Evolutionary conservation across 495 filamentous ascomycete genomes (phyloP).

Genomic region (Podospora fimiseda): DNA sequence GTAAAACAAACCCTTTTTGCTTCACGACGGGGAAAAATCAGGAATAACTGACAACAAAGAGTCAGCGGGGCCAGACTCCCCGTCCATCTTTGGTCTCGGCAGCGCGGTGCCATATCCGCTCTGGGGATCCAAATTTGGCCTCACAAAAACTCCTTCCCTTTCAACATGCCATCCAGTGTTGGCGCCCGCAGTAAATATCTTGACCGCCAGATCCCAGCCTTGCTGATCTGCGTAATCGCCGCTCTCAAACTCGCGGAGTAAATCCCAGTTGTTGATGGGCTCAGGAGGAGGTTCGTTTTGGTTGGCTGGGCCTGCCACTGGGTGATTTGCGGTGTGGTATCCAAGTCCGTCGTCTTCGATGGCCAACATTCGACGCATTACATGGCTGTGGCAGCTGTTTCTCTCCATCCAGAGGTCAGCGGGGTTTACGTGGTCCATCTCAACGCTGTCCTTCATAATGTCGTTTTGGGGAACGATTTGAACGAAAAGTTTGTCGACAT

Average conservation of each 20-base stretch:
- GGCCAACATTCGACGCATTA: conserved; percentile 34
- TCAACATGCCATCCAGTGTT: conserved; percentile 37
- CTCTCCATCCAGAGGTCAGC: conserved; percentile 43
- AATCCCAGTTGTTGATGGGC: conserved; percentile 26
- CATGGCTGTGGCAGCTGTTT: conserved; percentile 34
- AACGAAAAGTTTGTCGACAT: conserved; percentile 36
- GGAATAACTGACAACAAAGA: no score
- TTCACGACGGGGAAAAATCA: no score
- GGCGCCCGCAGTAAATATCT: conserved; percentile 26
- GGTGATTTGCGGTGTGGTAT: no score
- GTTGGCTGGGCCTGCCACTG: no score
- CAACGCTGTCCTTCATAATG: conserved; percentile 28
- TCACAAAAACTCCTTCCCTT: conserved; percentile 35
- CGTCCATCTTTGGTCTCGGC: no score
- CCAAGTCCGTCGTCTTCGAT: background rate
- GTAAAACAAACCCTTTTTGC: no score
- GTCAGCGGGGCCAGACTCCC: no score
- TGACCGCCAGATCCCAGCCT: conserved; percentile 40
- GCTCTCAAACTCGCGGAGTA: conserved; percentile 36
- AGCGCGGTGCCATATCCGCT: no score
- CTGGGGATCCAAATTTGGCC: no score
- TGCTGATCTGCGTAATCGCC: conserved; percentile 37
- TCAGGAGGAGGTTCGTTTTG: background rate
- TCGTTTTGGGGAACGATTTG: conserved; percentile 37
- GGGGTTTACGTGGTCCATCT: conserved; percentile 33